Conservation (phyloP, 805 yeast species). For the Wickerhamomyces sydowiorum region DNA sequence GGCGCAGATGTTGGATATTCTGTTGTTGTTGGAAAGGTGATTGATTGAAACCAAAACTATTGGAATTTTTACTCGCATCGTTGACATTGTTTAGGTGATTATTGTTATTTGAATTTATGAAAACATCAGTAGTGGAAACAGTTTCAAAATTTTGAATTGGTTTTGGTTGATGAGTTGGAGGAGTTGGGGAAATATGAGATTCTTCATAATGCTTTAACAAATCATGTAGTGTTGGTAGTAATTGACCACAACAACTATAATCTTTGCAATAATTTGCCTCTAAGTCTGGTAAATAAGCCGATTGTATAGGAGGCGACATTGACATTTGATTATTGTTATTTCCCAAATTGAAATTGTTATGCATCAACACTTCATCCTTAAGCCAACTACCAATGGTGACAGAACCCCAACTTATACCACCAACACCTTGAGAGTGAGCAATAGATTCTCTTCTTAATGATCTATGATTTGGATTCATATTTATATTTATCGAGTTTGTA, state of each 20-base stretch:
- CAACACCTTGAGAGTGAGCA: conserved; percentile 97
- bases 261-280: conserved; percentile 97
- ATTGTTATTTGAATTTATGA: conserved; percentile 38
- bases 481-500: conserved; percentile 19
- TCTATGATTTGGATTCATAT: conserved; percentile 26
- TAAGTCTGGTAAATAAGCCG: conserved; percentile 83
- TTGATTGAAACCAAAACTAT: conserved; percentile 8
- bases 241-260: conserved; percentile 92
- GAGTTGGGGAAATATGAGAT: conserved; percentile 71
- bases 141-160: conserved; percentile 71
- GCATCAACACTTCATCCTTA: conserved; percentile 83
- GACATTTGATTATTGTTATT: conserved; percentile 11
- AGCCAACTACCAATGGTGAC: conserved; percentile 94
- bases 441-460: conserved; percentile 77
- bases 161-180: conserved; percentile 43
- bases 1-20: conserved; percentile 9
- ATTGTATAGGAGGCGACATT: conserved; percentile 57
- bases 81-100: conserved; percentile 11
- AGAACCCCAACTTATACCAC: conserved; percentile 97
- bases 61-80: conserved; percentile 15
- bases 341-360: conserved; percentile 14
- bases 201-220: conserved; percentile 92
- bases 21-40: conserved; percentile 8
- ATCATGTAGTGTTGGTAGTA: conserved; percentile 90
- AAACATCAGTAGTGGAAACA: conserved; percentile 90